A percentile compares a stretch with the other conserved stretches of the same genome.
Evolutionary conservation across 352 stramenopile species (phyloP).

Genomic region (Globisporangium barbulae): DNA sequence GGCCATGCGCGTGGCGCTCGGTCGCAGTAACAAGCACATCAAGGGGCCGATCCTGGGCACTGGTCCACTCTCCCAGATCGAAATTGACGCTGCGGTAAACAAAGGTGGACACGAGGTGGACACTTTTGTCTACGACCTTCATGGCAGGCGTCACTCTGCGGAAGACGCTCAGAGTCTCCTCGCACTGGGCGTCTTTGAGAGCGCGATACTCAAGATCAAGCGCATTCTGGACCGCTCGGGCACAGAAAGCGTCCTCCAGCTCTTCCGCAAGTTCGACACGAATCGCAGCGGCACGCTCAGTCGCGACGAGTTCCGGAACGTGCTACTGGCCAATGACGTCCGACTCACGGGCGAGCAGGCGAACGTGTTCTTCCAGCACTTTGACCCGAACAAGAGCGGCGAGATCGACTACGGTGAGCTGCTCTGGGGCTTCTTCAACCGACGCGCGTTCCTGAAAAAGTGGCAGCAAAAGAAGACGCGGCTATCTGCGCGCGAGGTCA

Average conservation of each 20-base stretch:
- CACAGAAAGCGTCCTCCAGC: constrained; percentile 18
- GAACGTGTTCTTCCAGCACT: constrained; percentile 36
- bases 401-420: constrained; percentile 59
- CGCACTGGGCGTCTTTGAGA: constrained; percentile 31
- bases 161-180: constrained; percentile 26
- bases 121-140: constrained; percentile 54
- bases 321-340: constrained; percentile 30
- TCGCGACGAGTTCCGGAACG: constrained; percentile 36
- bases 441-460: constrained; percentile 49
- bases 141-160: constrained; percentile 43
- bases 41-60: constrained; percentile 35
- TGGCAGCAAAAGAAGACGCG: constrained; percentile 41
- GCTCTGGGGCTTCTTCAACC: constrained; percentile 65
- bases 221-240: constrained; percentile 22
- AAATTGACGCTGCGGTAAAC: constrained; percentile 28
- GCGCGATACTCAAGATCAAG: constrained; percentile 55
- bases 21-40: constrained; percentile 28
- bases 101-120: not conserved
- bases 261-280: constrained; percentile 48
- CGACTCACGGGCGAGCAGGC: constrained; percentile 41
- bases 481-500: constrained; percentile 22
- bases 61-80: constrained; percentile 42
- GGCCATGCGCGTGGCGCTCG: constrained; percentile 26
- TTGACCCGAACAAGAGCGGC: constrained; percentile 45
- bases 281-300: constrained; percentile 47